Percentiles rank a stretch among this genome's conserved stretches.
phyloP scores from a whole-genome alignment of 2,329 filamentous ascomycete genomes.

The Colletotrichum salicis region DNA sequence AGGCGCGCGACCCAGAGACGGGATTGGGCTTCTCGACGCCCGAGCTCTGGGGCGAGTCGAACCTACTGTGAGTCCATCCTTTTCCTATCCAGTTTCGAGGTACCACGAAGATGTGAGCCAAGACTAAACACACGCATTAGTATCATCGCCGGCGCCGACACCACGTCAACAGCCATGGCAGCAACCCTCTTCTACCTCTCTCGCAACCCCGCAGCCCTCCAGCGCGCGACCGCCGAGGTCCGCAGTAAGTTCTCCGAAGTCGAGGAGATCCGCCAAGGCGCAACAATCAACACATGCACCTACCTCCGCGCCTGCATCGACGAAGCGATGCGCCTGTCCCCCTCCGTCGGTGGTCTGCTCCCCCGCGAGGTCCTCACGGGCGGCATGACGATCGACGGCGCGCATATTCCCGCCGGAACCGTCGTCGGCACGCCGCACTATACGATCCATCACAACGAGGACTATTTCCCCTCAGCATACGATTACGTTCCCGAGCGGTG shows the following conservation, averaged over 20 bases:
- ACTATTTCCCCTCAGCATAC: constrained; percentile 70
- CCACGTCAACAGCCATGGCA: constrained; percentile 75
- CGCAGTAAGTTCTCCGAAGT: constrained; percentile 60
- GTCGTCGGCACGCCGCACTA: constrained; percentile 75
- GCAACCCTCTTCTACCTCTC: constrained; percentile 72
- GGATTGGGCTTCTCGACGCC: constrained; percentile 72
- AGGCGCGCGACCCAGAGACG: constrained; percentile 77
- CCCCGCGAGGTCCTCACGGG: constrained; percentile 69
- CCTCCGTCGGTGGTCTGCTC: constrained; percentile 68
- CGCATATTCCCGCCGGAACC: constrained; percentile 65
- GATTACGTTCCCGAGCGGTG: constrained; percentile 73
- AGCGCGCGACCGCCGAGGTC: constrained; percentile 61
- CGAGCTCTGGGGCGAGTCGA: constrained; percentile 78
- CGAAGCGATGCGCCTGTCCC: constrained; percentile 72
- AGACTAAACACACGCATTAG: constrained; percentile 43
- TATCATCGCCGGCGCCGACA: constrained; percentile 78
- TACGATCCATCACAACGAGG: constrained; percentile 73
- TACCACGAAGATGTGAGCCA: too few species aligned
- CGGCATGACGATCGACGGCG: constrained; percentile 65
- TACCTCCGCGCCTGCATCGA: constrained; percentile 74
- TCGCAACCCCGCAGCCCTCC: constrained; percentile 59
- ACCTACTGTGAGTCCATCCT: constrained; percentile 63
- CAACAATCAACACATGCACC: constrained; percentile 59
- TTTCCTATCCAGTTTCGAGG: neutral
- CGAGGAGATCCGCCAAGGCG: constrained; percentile 66